Conservation (phyloP, 1,139 yeast species). For the Yamadazyma spencermartinsiae region DNA sequence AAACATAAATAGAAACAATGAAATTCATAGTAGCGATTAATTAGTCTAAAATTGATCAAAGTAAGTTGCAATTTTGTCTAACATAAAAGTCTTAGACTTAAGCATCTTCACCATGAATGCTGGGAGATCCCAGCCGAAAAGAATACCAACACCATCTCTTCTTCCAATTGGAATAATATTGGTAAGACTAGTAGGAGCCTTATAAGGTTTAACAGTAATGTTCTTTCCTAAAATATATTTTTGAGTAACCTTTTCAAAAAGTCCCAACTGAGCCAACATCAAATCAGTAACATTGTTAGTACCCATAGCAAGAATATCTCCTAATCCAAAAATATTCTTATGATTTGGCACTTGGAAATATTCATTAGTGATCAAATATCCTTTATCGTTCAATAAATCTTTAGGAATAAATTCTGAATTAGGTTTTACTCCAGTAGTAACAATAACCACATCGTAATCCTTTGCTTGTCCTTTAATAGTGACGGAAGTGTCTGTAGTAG, state of each 20-base stretch:
- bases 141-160: conserved; percentile 36
- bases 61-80: conserved; percentile 13
- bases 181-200: conserved; percentile 9
- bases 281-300: conserved; percentile 20
- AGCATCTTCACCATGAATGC: conserved; percentile 26
- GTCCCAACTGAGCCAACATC: conserved; percentile 15
- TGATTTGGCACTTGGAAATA: conserved; percentile 19
- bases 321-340: conserved; percentile 24
- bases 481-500: conserved; percentile 10
- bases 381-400: conserved; percentile 14
- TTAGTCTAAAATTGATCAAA: conserved; percentile 4
- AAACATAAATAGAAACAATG: too few relatives aligned
- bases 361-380: conserved; percentile 22
- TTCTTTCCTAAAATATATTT: conserved; percentile 18
- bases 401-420: conserved; percentile 21
- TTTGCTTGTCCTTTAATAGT: conserved; percentile 14
- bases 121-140: conserved; percentile 31
- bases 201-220: conserved; percentile 16
- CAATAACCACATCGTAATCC: conserved; percentile 24
- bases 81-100: conserved; percentile 26
- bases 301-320: conserved; percentile 24
- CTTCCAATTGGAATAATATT: conserved; percentile 34
- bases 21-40: too few relatives aligned
- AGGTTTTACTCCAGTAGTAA: conserved; percentile 20
- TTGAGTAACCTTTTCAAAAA: conserved; percentile 13